Evolutionary conservation across 306 rosid species (phyloP).

Genomic region (Adenanthera pavonina): DNA sequence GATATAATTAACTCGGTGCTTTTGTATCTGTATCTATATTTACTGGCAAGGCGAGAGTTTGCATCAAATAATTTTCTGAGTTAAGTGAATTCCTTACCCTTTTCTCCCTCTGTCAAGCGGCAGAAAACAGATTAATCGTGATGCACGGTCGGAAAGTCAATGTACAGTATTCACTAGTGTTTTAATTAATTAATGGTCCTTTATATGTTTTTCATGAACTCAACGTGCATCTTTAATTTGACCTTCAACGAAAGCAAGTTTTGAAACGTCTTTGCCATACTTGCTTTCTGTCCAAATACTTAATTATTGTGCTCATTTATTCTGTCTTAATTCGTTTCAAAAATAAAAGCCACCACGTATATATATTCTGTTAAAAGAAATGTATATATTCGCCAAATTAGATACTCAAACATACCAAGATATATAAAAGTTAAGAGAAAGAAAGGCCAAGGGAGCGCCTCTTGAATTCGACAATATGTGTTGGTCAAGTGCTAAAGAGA

Average conservation of each 20-base stretch:
- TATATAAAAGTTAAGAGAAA: not conserved
- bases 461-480: not conserved
- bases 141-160: not conserved
- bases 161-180: not conserved
- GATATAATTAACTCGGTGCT: not conserved
- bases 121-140: not conserved
- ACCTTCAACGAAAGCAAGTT: not conserved
- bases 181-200: not conserved
- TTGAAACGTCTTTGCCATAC: constrained; percentile 28
- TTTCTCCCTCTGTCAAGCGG: too few relatives aligned
- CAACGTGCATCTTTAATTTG: constrained; percentile 12
- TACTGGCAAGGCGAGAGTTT: too few relatives aligned
- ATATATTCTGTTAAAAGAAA: not conserved
- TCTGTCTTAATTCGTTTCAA: not conserved
- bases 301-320: not conserved
- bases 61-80: too few relatives aligned
- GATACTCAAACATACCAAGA: not conserved
- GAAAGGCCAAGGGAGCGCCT: not conserved
- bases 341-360: not conserved
- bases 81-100: not conserved
- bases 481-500: not conserved
- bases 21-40: too few relatives aligned
- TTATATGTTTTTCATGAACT: not conserved
- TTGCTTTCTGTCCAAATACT: not conserved
- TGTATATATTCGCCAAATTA: not conserved